Evolutionary conservation across 441 rosid genomes (phyloP).

Genomic region (Populus hybrid): DNA sequence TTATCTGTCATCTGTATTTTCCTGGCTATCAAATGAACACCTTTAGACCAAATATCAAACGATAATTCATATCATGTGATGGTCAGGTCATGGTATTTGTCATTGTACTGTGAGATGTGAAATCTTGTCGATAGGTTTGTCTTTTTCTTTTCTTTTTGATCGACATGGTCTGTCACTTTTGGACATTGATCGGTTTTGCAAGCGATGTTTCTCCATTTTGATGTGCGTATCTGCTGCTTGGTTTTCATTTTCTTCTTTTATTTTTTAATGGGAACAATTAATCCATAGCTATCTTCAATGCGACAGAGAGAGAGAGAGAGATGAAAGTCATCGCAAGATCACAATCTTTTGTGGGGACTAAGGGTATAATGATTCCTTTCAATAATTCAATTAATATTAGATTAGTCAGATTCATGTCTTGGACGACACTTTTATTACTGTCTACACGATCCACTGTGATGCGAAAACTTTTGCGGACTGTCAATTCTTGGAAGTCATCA

Average conservation of each 20-base stretch:
- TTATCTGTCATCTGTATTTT: too few relatives aligned
- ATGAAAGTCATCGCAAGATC: constrained; percentile 17
- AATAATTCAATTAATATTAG: not conserved
- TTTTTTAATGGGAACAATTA: not conserved
- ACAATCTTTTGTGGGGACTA: constrained; percentile 18
- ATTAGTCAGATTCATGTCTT: not conserved
- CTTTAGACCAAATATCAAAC: too few relatives aligned
- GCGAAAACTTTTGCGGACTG: not conserved
- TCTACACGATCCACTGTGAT: too few relatives aligned
- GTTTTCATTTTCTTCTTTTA: too few relatives aligned
- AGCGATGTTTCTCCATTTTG: too few relatives aligned
- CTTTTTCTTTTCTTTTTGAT: not conserved
- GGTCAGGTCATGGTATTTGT: too few relatives aligned
- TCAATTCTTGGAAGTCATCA: not conserved
- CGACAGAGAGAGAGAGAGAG: too few relatives aligned
- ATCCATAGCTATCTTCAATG: not conserved
- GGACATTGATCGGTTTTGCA: too few relatives aligned
- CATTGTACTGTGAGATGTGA: not conserved
- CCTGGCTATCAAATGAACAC: too few relatives aligned
- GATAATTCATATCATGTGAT: too few relatives aligned
- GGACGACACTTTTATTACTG: not conserved
- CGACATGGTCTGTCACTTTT: not conserved
- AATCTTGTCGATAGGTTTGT: not conserved
- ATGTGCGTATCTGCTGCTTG: not conserved
- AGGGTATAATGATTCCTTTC: not conserved